A percentile compares a stretch with the other conserved stretches of the same genome.
Evolutionary conservation across 2,329 filamentous ascomycete species (phyloP).

Genomic region (Intubia oerlemansii): DNA sequence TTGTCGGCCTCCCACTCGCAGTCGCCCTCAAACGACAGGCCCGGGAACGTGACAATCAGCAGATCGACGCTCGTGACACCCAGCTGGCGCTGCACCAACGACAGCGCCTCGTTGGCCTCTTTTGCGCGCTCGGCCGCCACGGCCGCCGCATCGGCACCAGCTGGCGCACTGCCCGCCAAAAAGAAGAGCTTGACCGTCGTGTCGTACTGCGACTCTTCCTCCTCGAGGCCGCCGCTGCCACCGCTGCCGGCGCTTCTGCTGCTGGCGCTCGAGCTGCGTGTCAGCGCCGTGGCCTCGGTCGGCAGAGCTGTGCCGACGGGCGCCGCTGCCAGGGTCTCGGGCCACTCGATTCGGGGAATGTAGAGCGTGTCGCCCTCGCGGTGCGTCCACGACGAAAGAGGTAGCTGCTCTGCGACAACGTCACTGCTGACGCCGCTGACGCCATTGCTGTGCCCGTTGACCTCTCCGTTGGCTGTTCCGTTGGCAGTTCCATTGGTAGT

Average conservation of each 20-base stretch:
- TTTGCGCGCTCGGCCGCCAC: conserved; percentile 39
- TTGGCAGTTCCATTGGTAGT: too few species aligned
- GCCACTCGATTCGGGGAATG: conserved; percentile 59
- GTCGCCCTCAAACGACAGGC: conserved; percentile 81
- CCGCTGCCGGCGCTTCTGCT: background rate
- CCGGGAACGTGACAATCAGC: conserved; percentile 81
- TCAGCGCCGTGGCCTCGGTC: conserved; percentile 1
- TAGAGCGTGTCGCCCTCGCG: conserved; percentile 40
- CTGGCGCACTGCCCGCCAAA: conserved; percentile 46
- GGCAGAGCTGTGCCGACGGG: background rate
- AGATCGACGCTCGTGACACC: conserved; percentile 59
- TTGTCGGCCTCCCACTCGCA: conserved; percentile 59
- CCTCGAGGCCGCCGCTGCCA: conserved; percentile 28
- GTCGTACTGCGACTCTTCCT: conserved; percentile 73
- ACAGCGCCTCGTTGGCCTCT: conserved; percentile 59
- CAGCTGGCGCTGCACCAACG: conserved; percentile 62
- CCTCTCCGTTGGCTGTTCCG: too few species aligned
- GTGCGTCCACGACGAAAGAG: conserved; percentile 43
- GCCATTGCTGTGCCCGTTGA: background rate
- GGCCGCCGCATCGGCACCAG: conserved; percentile 32
- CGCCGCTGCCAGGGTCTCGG: conserved; percentile 10
- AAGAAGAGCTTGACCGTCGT: conserved; percentile 94
- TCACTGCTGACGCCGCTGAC: conserved; percentile 5
- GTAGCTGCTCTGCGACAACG: conserved; percentile 6
- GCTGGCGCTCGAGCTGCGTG: conserved; percentile 1